These are phyloP conservation scores for Podila minutissima DNA, from an alignment of 192 early-diverging fungal species.

Conservation along the genomic window DNA sequence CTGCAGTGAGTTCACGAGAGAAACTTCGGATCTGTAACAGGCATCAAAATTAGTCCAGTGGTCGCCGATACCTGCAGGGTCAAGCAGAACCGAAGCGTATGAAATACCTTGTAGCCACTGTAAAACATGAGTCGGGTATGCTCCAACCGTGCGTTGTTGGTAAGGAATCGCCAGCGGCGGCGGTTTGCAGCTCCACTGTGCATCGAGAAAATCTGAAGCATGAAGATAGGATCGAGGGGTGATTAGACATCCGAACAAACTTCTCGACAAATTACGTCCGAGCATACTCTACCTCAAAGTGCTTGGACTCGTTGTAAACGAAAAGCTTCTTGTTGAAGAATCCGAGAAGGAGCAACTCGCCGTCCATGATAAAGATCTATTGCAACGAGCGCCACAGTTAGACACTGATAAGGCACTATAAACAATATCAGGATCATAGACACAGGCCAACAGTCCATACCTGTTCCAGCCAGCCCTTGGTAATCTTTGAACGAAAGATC, in stretches of 20 bases:
- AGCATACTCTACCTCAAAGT: slow-evolving; percentile 59
- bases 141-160: slow-evolving; percentile 56
- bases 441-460: slow-evolving; percentile 13
- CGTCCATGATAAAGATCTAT: slow-evolving; percentile 55
- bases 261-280: too few species aligned
- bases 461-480: slow-evolving; percentile 80
- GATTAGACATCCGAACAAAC: too few species aligned
- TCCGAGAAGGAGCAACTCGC: slow-evolving; percentile 67
- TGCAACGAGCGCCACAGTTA: background rate
- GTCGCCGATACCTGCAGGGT: background rate
- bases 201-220: slow-evolving; percentile 63
- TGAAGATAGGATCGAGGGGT: too few species aligned
- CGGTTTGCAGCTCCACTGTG: slow-evolving; percentile 80
- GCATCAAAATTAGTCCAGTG: background rate
- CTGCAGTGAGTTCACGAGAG: slow-evolving; percentile 50
- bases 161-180: slow-evolving; percentile 71
- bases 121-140: slow-evolving; percentile 67
- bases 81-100: background rate
- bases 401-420: too few species aligned
- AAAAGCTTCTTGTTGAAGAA: slow-evolving; percentile 82
- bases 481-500: slow-evolving; percentile 70
- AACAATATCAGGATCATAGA: background rate
- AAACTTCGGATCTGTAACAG: slow-evolving; percentile 52
- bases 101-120: slow-evolving; percentile 59
- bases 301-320: slow-evolving; percentile 73